Base-by-base conservation (phyloP, 352 stramenopile genomes). In the Lagenidium giganteum region DNA sequence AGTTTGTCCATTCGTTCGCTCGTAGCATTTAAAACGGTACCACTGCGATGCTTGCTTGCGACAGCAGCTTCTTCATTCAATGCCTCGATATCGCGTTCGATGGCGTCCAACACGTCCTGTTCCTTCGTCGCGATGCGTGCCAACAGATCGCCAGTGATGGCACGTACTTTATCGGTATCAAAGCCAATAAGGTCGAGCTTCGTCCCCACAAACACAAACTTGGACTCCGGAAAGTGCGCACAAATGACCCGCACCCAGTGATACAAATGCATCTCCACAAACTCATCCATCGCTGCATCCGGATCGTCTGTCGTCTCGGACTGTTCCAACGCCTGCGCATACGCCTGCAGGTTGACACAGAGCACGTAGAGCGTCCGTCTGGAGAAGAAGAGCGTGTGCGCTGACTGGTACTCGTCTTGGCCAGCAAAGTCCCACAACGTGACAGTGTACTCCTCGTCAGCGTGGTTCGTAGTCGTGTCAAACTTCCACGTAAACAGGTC, bases 401-500 rank as follows among this genome's bases (percentile, higher is more conserved):
- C 35, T 22, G 40, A 35, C 27, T 50, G 40, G 30, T 57, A 57
- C 41, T 45, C 16, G 14, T 35, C 38, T 51, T 56, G 22, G n/a
- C 48, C 48, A 5, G 48, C 48, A 22, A 57, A 50, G 22, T 57
- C 48, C 39, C 29, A 57, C 1, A 57, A 8, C 13, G 48, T 38
- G 5, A 57, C 39, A 3, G 45, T 33, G 16, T 35, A 56, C 26
- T 8, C 1, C 5, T 26, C 11, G 18, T 28, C 17, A 13, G 17
- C 13, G n/a, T n/a, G n/a, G n/a, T n/a, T n/a, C n/a, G n/a, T n/a
- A 1, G 18, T 5, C 16, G 16, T 23, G 1, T 37, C 36, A n/a
- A 68, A 68, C 20, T 42, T 35, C 54, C 54, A 68, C 8, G 59
- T 31, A 18, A 58, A 56, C 9, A 57, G 39, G 23, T 69, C 55